phyloP scores from a whole-genome alignment of 2,329 filamentous ascomycete genomes.

The Trichoderma endophyticum region DNA sequence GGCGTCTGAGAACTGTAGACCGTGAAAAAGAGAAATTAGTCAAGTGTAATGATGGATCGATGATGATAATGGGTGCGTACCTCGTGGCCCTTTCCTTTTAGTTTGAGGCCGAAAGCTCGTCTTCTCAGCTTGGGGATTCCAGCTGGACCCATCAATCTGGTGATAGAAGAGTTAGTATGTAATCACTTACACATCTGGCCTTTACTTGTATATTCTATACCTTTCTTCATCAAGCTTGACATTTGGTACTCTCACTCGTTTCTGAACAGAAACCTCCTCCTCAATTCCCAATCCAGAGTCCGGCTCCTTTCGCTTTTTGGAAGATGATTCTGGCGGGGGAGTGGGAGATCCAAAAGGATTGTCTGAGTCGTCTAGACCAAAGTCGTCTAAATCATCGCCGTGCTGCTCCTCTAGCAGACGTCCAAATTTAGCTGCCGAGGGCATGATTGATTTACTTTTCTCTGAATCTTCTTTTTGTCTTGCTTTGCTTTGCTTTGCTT shows the following conservation, averaged over 20 bases:
- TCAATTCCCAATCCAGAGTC: slow-evolving; percentile 71
- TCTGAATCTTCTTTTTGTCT: neutral
- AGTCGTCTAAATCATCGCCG: slow-evolving; percentile 70
- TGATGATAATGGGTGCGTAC: slow-evolving; percentile 39
- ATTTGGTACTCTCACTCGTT: slow-evolving; percentile 65
- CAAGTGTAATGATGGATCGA: neutral
- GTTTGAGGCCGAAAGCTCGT: slow-evolving; percentile 67
- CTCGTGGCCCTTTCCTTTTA: slow-evolving; percentile 94
- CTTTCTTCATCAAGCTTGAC: slow-evolving; percentile 84
- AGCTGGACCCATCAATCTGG: slow-evolving; percentile 72
- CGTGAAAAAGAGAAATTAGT: neutral
- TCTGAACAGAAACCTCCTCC: slow-evolving; percentile 78
- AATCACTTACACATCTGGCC: neutral
- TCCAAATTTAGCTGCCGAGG: slow-evolving; percentile 25
- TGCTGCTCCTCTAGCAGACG: slow-evolving; percentile 13
- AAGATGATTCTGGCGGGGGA: slow-evolving; percentile 36
- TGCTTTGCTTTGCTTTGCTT: neutral
- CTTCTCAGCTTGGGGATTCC: slow-evolving; percentile 80
- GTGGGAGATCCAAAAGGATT: slow-evolving; percentile 50
- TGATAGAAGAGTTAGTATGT: neutral
- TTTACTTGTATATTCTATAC: slow-evolving; percentile 38
- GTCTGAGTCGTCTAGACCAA: slow-evolving; percentile 60
- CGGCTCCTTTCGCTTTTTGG: slow-evolving; percentile 48
- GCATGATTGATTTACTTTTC: slow-evolving; percentile 20
- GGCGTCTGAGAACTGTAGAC: slow-evolving; percentile 72